Evolutionary conservation across 2,329 filamentous ascomycete species (phyloP).

Genomic region (Verticillium nonalfalfae): DNA sequence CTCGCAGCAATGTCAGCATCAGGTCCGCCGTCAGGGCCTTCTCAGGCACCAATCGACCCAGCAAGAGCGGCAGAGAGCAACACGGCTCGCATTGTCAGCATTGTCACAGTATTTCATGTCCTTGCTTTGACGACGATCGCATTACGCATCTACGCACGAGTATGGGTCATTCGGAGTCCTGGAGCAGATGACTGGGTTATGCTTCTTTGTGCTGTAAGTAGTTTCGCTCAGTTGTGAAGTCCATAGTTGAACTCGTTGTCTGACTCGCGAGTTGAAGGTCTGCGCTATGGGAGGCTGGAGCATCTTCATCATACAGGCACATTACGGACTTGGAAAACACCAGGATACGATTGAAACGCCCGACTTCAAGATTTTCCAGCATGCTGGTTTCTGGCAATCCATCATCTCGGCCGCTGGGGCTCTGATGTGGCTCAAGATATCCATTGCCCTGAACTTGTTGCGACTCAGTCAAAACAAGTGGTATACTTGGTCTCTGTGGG

Average conservation of each 20-base stretch:
- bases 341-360: constrained; percentile 23
- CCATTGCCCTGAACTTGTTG: constrained; percentile 15
- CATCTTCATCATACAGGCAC: constrained; percentile 32
- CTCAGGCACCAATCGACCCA: constrained; percentile 6
- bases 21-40: neutral
- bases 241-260: no score
- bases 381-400: constrained; percentile 37
- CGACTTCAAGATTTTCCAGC: constrained; percentile 26
- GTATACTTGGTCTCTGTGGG: constrained; percentile 18
- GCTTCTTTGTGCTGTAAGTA: constrained; percentile 17
- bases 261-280: constrained; percentile 11
- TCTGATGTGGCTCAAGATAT: constrained; percentile 13
- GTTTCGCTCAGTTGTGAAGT: neutral
- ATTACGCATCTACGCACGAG: constrained; percentile 12
- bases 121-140: constrained; percentile 14
- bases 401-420: constrained; percentile 30
- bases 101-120: constrained; percentile 14
- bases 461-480: constrained; percentile 15
- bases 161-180: constrained; percentile 14
- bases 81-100: constrained; percentile 14
- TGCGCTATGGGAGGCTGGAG: constrained; percentile 20
- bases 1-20: neutral
- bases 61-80: constrained; percentile 18
- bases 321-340: constrained; percentile 41
- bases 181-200: constrained; percentile 22